Base-by-base conservation (phyloP, 768 basidiomycete species). In the Boletus subcaerulescens region DNA sequence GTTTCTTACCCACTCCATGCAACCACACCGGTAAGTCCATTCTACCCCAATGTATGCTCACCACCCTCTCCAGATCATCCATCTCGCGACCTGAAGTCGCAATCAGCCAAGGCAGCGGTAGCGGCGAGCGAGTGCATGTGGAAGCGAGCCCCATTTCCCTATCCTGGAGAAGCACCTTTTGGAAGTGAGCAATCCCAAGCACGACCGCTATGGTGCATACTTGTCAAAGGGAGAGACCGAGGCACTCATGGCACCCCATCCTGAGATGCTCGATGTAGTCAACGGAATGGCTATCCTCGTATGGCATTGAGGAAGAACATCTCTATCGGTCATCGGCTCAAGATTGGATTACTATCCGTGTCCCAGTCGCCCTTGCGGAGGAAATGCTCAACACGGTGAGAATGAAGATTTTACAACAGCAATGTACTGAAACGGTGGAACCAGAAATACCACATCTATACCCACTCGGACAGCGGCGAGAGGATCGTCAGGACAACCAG, bases 381-480 rank as follows among this genome's bases (percentile, higher is more conserved):
- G 71, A 80, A 59, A 84, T 91, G 81, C 76, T 91, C n/a, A 73
- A 82, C 62, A 85, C 89, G 44, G 86, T 87, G 60, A 62, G 80
- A 40, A 32, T 22, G 4, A 22, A 17, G 29, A 29, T 36, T n/a
- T n/a, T 41, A n/a, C n/a, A 7, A 12, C 22, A 17, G 5, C n/a
- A 36, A 41, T 29, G 9, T 52, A 41, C 24, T 29, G 1, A 45
- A 29, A 32, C 2, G 7, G 55, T 7, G 17, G 29, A 41, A 48
- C 45, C 57, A 88, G 85, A 81, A 78, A 60, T 91, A 87, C 61
- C 72, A 82, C 53, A 65, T 85, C 38, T 91, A 82, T 78, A 73
- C 77, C 50, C 81, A 89, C 64, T 64, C 68, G 11, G 70, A 72
- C 20, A 78, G 73, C 48, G 85, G 81, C 4, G 81, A 84, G 31